A percentile compares a stretch with the other conserved stretches of the same genome.
Conservation (phyloP, 2,329 filamentous ascomycete genomes). For the Geosmithia flava region DNA sequence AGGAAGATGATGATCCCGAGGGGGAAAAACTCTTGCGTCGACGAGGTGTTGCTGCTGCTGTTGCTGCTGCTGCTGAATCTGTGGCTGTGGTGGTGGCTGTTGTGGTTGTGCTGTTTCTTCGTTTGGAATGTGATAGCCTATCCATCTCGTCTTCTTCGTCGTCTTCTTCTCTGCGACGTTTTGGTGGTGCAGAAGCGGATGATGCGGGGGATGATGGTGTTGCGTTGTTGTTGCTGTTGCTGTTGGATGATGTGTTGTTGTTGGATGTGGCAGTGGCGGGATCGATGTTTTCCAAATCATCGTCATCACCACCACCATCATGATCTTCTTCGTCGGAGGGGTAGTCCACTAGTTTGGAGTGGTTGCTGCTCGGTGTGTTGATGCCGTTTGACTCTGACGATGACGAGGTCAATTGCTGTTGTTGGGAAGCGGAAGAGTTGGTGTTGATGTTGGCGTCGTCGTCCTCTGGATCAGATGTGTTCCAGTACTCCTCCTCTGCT, state of each 20-base stretch:
- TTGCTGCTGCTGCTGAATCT: conserved; percentile 19
- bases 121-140: conserved; percentile 59
- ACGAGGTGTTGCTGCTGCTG: conserved; percentile 13
- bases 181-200: conserved; percentile 63
- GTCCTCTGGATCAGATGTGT: conserved; percentile 76
- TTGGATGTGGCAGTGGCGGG: neutral
- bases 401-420: neutral
- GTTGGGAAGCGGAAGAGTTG: too few relatives aligned
- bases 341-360: conserved; percentile 79
- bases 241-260: conserved; percentile 13
- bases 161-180: conserved; percentile 82
- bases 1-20: neutral
- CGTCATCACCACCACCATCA: conserved; percentile 29
- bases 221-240: neutral
- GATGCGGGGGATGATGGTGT: conserved; percentile 19
- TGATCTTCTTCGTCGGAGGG: conserved; percentile 74
- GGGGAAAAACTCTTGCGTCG: conserved; percentile 27
- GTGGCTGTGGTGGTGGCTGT: too few relatives aligned
- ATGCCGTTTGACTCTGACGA: neutral
- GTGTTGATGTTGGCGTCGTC: conserved; percentile 38
- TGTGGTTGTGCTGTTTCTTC: conserved; percentile 47
- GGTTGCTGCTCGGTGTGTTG: conserved; percentile 18
- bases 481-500: conserved; percentile 89
- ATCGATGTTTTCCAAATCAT: conserved; percentile 1
- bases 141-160: conserved; percentile 78